These are phyloP conservation scores for Botryosphaeria agaves DNA, from an alignment of 2,329 filamentous ascomycete species.

Conservation along the genomic window DNA sequence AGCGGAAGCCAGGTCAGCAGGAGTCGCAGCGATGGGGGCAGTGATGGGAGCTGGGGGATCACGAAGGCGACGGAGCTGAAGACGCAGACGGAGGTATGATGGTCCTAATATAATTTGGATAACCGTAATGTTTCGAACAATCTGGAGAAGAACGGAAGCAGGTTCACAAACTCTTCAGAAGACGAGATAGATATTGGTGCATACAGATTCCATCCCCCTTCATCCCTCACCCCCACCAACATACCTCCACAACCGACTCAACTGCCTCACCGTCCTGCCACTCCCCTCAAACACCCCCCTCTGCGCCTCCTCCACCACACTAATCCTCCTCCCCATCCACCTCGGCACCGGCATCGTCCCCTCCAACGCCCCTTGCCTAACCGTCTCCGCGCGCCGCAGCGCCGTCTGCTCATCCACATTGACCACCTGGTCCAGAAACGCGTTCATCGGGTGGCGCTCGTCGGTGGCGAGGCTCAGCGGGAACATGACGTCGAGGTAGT, in stretches of 20 bases:
- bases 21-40: no score
- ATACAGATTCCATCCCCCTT: no score
- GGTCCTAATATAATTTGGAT: no score
- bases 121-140: no score
- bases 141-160: no score
- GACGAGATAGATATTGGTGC: no score
- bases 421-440: slow-evolving; percentile 4
- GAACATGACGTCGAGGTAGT: slow-evolving; percentile 47
- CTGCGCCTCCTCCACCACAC: slow-evolving; percentile 1
- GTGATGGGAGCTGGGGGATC: no score
- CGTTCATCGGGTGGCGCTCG: background rate
- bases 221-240: slow-evolving; percentile 2
- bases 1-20: no score
- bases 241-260: slow-evolving; percentile 5
- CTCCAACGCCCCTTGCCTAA: background rate
- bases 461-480: slow-evolving; percentile 8
- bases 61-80: no score
- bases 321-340: background rate
- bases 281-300: background rate
- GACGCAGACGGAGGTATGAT: no score
- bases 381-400: background rate
- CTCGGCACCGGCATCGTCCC: slow-evolving; percentile 1
- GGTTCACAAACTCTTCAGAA: no score
- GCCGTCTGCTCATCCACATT: slow-evolving; percentile 4
- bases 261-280: slow-evolving; percentile 4